Percentiles rank a stretch among this genome's conserved stretches.
phyloP scores from a whole-genome alignment of 768 basidiomycete species.

The Coprinopsis sp. region DNA sequence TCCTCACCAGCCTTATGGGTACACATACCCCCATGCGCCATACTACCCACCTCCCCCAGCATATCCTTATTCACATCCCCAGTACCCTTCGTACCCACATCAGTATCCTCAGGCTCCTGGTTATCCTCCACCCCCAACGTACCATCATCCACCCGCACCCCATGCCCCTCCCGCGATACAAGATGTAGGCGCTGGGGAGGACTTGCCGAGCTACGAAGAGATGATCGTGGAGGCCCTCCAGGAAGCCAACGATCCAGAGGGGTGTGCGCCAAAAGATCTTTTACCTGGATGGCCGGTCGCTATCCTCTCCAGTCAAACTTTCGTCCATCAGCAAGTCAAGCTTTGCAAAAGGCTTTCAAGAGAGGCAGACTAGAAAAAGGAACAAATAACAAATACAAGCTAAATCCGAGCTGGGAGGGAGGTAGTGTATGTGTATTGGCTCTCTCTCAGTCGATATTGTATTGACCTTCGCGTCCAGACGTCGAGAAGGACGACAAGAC shows the following conservation, averaged over 20 bases:
- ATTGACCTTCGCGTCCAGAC: constrained; percentile 41
- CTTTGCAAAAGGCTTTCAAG: constrained; percentile 81
- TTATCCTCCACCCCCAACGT: constrained; percentile 25
- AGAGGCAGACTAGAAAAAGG: constrained; percentile 78
- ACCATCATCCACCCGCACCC: constrained; percentile 20
- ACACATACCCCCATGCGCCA: constrained; percentile 60
- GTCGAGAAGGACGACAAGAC: constrained; percentile 70
- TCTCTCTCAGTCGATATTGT: constrained; percentile 6
- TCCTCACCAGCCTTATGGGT: constrained; percentile 54
- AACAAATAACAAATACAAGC: constrained; percentile 64
- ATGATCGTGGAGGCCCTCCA: constrained; percentile 83
- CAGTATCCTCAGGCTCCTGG: constrained; percentile 1
- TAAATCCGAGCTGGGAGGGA: constrained; percentile 78
- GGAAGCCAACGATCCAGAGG: constrained; percentile 65
- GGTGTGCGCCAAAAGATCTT: constrained; percentile 81
- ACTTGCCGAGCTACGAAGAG: constrained; percentile 85
- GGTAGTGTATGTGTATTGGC: constrained; percentile 54
- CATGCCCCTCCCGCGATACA: constrained; percentile 25
- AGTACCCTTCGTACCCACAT: constrained; percentile 33
- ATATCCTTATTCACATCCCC: constrained; percentile 37
- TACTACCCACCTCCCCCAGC: constrained; percentile 53
- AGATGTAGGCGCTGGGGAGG: constrained; percentile 32
- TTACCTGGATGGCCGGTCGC: constrained; percentile 75
- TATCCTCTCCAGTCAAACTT: constrained; percentile 89
- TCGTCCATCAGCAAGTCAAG: constrained; percentile 84